phyloP scores from a whole-genome alignment of 495 filamentous ascomycete species.

The Platismatia glauca region DNA sequence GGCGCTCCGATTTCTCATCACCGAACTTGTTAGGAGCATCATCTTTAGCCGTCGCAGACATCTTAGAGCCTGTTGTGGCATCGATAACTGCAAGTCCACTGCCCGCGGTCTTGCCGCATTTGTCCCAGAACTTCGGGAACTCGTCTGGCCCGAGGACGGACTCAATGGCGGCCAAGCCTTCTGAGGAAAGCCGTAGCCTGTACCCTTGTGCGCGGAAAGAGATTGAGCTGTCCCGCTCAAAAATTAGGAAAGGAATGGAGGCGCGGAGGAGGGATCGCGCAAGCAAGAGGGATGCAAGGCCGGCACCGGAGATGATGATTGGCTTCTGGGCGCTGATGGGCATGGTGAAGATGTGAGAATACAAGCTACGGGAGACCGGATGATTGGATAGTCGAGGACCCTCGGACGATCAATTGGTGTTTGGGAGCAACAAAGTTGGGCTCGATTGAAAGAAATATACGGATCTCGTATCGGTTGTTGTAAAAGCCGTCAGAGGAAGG shows the following conservation, averaged over 20 bases:
- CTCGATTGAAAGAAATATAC: neutral
- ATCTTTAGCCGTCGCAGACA: neutral
- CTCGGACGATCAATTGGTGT: neutral
- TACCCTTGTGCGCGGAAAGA: conserved; percentile 42
- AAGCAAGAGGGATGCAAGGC: conserved; percentile 49
- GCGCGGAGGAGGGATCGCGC: conserved; percentile 46
- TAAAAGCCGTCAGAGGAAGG: too few species aligned
- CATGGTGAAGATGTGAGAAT: neutral
- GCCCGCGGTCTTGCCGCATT: conserved; percentile 45
- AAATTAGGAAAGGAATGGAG: conserved; percentile 39
- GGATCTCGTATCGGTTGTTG: neutral
- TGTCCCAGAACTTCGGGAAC: conserved; percentile 41
- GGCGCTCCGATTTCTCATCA: neutral
- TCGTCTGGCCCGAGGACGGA: conserved; percentile 35
- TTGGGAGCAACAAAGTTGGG: neutral
- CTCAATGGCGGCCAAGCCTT: neutral
- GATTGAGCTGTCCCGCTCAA: conserved; percentile 43
- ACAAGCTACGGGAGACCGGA: neutral
- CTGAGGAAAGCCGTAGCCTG: conserved; percentile 31
- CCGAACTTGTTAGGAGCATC: neutral
- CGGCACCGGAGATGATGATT: conserved; percentile 50
- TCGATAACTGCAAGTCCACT: conserved; percentile 36
- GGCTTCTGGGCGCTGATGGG: neutral
- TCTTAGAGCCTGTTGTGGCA: conserved; percentile 34
- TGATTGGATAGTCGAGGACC: neutral